Conservation (phyloP, 768 basidiomycete genomes). For the Dioszegia hungarica region DNA sequence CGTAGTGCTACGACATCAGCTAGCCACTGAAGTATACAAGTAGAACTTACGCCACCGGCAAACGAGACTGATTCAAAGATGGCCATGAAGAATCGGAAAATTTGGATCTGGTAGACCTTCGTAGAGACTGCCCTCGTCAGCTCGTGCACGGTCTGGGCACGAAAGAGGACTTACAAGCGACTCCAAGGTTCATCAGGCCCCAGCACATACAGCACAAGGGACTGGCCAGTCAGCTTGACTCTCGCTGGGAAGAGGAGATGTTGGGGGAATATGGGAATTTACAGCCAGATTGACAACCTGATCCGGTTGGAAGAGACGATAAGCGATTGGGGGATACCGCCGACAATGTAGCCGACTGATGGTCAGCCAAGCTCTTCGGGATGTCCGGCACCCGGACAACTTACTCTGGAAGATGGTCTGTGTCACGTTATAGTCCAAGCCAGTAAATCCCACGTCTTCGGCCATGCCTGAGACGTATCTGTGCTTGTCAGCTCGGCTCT, state of each 20-base stretch:
- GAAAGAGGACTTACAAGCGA: conserved; percentile 4
- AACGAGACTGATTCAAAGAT: conserved; percentile 69
- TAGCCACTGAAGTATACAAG: conserved; percentile 51
- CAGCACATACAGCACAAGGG: conserved; percentile 3
- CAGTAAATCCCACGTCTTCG: conserved; percentile 64
- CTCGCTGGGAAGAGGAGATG: neutral
- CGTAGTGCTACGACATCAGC: conserved; percentile 52
- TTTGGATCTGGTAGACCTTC: conserved; percentile 52
- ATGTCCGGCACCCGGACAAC: no score
- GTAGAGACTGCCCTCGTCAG: conserved; percentile 12
- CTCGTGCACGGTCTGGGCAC: neutral
- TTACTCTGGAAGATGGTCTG: neutral
- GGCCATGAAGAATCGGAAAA: conserved; percentile 68
- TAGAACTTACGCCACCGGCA: conserved; percentile 33
- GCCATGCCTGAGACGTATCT: conserved; percentile 71
- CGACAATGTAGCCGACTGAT: conserved; percentile 70
- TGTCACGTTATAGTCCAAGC: conserved; percentile 58
- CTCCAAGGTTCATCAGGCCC: conserved; percentile 4
- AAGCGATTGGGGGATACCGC: conserved; percentile 34
- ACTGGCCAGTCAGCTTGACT: neutral
- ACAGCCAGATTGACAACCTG: conserved; percentile 60
- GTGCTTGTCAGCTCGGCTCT: neutral
- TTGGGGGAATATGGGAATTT: neutral
- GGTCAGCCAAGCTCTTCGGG: no score
- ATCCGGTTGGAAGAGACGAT: conserved; percentile 44